These are phyloP conservation scores for Pythium vanterpoolii DNA, from an alignment of 352 stramenopile genomes.

Conservation along the genomic window DNA sequence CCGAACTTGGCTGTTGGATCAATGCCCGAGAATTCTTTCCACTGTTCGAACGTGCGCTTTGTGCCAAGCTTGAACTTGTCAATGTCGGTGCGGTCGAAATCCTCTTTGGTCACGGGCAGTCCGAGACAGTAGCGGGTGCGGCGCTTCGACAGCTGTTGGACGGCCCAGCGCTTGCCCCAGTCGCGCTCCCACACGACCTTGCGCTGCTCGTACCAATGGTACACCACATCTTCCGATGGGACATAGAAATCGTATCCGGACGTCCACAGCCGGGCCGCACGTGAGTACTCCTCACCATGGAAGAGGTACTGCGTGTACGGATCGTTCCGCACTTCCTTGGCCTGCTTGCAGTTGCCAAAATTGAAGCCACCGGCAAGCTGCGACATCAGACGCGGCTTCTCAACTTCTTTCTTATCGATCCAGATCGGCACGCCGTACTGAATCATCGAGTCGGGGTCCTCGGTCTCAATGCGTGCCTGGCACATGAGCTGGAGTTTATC, in stretches of 20 bases:
- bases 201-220: slow-evolving; percentile 79
- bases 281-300: slow-evolving; percentile 80
- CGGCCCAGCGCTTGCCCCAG: slow-evolving; percentile 60
- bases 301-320: slow-evolving; percentile 78
- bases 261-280: slow-evolving; percentile 71
- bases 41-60: slow-evolving; percentile 76
- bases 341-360: slow-evolving; percentile 70
- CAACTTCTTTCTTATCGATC: slow-evolving; percentile 64
- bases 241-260: slow-evolving; percentile 80
- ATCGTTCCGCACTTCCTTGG: slow-evolving; percentile 73
- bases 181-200: slow-evolving; percentile 83
- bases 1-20: slow-evolving; percentile 65
- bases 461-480: slow-evolving; percentile 66
- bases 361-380: slow-evolving; percentile 81
- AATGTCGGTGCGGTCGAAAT: slow-evolving; percentile 73
- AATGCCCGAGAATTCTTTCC: slow-evolving; percentile 74
- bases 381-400: slow-evolving; percentile 72
- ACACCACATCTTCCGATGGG: slow-evolving; percentile 67
- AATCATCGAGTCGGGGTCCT: slow-evolving; percentile 70
- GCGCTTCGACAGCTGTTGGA: slow-evolving; percentile 72
- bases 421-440: slow-evolving; percentile 68
- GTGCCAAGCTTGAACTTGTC: slow-evolving; percentile 66
- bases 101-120: slow-evolving; percentile 53
- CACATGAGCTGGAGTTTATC: slow-evolving; percentile 78
- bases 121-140: slow-evolving; percentile 63